phyloP scores from a whole-genome alignment of 1,139 yeast genomes.

The Diutina neorugosa region DNA sequence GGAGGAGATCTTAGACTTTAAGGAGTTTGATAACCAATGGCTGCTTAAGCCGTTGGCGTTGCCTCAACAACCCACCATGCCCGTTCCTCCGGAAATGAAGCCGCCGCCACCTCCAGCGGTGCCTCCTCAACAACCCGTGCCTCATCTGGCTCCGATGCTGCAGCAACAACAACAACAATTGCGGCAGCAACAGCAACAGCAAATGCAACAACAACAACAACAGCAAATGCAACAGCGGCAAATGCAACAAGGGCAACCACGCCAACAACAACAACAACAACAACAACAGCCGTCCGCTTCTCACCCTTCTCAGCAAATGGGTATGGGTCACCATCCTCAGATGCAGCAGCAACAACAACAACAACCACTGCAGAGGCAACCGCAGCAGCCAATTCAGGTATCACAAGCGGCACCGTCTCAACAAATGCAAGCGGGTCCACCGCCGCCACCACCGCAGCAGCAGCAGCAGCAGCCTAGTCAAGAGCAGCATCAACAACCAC shows the following conservation, averaged over 20 bases:
- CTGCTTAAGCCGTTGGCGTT: slow-evolving; percentile 24
- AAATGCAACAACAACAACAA: not conserved
- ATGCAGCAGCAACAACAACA: slow-evolving; percentile 1
- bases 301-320: not conserved
- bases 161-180: slow-evolving; percentile 1
- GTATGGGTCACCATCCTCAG: not conserved
- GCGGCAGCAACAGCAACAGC: not conserved
- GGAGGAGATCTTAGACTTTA: slow-evolving; percentile 28
- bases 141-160: not conserved
- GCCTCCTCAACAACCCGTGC: slow-evolving; percentile 2
- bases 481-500: not conserved
- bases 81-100: not conserved
- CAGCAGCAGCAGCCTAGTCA: not conserved
- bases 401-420: not conserved
- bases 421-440: not conserved
- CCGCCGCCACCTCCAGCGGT: not conserved
- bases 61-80: not conserved
- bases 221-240: not conserved
- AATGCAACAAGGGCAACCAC: not conserved
- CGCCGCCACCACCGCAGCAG: not conserved
- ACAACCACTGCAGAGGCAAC: not conserved
- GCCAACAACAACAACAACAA: not conserved
- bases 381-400: not conserved
- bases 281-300: not conserved
- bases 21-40: slow-evolving; percentile 35